A percentile compares a stretch with the other conserved stretches of the same genome.
Conservation (phyloP, 495 filamentous ascomycete species). For the Xylaria bambusicola region DNA sequence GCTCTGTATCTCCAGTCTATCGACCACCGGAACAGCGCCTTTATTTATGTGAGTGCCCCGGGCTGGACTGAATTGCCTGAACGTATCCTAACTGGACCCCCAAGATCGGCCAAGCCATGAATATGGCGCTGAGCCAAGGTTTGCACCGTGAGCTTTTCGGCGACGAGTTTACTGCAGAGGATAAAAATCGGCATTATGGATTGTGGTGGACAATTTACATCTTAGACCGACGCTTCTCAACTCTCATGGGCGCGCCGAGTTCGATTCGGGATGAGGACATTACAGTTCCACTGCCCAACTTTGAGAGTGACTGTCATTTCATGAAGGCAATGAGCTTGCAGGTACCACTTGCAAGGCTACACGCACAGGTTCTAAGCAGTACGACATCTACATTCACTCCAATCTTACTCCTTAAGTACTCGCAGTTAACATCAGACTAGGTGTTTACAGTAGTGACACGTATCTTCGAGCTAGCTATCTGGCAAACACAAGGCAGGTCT, state of each 20-base stretch:
- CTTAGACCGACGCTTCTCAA: slow-evolving; percentile 3
- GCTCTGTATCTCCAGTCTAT: slow-evolving; percentile 7
- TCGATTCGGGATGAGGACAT: slow-evolving; percentile 11
- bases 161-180: neutral
- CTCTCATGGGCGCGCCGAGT: slow-evolving; percentile 1
- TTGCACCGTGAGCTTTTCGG: slow-evolving; percentile 1
- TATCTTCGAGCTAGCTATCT: neutral
- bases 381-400: neutral
- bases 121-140: neutral
- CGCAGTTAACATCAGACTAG: neutral
- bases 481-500: neutral
- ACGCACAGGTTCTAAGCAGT: slow-evolving; percentile 5
- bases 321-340: slow-evolving; percentile 1
- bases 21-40: slow-evolving; percentile 5
- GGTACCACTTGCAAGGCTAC: neutral
- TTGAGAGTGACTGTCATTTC: neutral
- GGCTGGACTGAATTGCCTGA: neutral
- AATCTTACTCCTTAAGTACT: no score
- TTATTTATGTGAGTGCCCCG: neutral
- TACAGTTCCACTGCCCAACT: neutral
- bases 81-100: neutral
- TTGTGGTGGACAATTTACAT: slow-evolving; percentile 10
- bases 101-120: slow-evolving; percentile 5
- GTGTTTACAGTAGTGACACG: slow-evolving; percentile 6
- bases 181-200: neutral